Percentiles rank a stretch among this genome's conserved stretches.
These are phyloP conservation scores for Domatiomyces globalis DNA, from an alignment of 2,329 filamentous ascomycete species.

Conservation along the genomic window DNA sequence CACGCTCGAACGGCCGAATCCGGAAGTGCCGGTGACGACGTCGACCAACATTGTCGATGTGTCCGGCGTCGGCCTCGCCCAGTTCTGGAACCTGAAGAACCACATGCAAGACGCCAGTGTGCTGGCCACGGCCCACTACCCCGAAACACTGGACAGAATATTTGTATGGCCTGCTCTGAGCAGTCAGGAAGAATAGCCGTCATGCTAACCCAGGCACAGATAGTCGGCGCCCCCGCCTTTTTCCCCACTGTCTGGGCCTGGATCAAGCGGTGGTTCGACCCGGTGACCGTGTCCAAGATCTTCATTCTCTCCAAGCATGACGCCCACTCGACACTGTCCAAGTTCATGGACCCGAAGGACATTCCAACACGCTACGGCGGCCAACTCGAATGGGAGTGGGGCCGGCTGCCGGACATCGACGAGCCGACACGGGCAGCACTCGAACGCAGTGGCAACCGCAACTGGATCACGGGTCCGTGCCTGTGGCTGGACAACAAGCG, in stretches of 20 bases:
- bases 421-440: conserved; percentile 23
- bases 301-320: conserved; percentile 68
- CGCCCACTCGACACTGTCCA: conserved; percentile 59
- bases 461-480: conserved; percentile 17
- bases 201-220: conserved; percentile 27
- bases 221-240: conserved; percentile 78
- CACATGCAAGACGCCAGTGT: conserved; percentile 90
- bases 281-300: conserved; percentile 88
- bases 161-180: conserved; percentile 36
- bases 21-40: conserved; percentile 75
- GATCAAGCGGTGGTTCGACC: conserved; percentile 85
- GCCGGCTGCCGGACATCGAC: conserved; percentile 61
- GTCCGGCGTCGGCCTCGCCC: conserved; percentile 69
- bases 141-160: conserved; percentile 77
- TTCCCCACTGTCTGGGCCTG: conserved; percentile 77
- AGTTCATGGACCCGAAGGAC: conserved; percentile 67
- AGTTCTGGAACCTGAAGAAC: conserved; percentile 87
- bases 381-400: conserved; percentile 68
- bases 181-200: background rate
- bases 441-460: conserved; percentile 16
- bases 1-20: conserved; percentile 57
- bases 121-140: conserved; percentile 84
- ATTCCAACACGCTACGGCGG: conserved; percentile 87
- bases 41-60: conserved; percentile 95
- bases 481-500: conserved; percentile 17